Conservation (phyloP, 306 rosid species). For the Rubus parviflorus region DNA sequence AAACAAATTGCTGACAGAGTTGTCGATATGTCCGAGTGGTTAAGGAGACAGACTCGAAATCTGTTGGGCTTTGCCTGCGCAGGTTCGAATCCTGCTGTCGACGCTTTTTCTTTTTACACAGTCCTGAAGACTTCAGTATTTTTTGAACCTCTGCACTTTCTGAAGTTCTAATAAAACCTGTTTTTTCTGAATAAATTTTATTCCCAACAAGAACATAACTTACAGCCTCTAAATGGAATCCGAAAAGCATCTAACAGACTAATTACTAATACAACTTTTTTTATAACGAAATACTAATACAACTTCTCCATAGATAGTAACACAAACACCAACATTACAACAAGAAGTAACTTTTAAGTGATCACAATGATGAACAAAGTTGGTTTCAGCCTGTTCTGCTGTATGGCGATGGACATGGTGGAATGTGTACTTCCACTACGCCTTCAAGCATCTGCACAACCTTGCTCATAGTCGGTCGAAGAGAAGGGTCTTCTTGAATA, state of each 20-base stretch:
- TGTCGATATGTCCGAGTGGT: slow-evolving; percentile 10
- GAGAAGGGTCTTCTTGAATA: slow-evolving; percentile 29
- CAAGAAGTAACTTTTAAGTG: neutral
- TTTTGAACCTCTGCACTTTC: too few relatives aligned
- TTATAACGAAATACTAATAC: too few relatives aligned
- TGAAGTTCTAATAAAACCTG: too few relatives aligned
- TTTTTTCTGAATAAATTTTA: too few relatives aligned
- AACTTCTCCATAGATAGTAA: too few relatives aligned
- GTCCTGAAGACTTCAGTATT: too few relatives aligned
- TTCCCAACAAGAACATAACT: neutral
- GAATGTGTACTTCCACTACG: slow-evolving; percentile 28
- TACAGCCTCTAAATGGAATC: too few relatives aligned
- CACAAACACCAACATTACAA: too few relatives aligned
- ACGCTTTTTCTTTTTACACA: neutral
- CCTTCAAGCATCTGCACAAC: slow-evolving; percentile 46
- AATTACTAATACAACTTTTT: neutral
- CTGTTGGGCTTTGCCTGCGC: slow-evolving; percentile 13
- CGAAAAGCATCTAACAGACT: neutral
- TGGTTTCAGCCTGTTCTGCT: neutral
- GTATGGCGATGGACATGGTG: slow-evolving; percentile 36
- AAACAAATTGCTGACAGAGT: too few relatives aligned
- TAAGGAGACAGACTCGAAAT: slow-evolving; percentile 16
- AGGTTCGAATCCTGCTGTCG: slow-evolving; percentile 13
- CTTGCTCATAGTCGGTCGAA: slow-evolving; percentile 37
- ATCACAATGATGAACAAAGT: neutral